Evolutionary conservation across 768 basidiomycete species (phyloP).

Genomic region (Russula ochroleuca): DNA sequence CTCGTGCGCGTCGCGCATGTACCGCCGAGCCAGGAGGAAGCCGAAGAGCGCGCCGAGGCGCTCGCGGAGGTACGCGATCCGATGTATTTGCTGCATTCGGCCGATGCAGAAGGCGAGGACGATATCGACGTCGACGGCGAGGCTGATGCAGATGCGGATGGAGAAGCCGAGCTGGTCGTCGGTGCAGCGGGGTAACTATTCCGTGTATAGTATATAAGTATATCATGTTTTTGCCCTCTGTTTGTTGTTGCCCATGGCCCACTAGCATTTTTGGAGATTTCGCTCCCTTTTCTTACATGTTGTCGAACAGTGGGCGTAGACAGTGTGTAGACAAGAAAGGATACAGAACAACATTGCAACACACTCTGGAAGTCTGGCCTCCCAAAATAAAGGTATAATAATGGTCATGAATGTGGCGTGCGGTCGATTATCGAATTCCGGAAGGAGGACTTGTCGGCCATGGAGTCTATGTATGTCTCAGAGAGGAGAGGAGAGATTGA

Average conservation of each 20-base stretch:
- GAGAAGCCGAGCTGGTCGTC: conserved; percentile 19
- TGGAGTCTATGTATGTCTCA: conserved; percentile 54
- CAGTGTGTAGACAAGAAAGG: conserved; percentile 21
- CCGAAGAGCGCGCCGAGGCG: conserved; percentile 72
- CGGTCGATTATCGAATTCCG: conserved; percentile 38
- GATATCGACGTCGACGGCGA: conserved; percentile 58
- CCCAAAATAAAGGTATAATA: neutral
- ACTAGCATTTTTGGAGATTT: conserved; percentile 1
- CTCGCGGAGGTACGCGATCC: conserved; percentile 76
- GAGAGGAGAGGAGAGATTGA: neutral
- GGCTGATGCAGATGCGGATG: conserved; percentile 15
- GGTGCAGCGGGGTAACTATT: neutral
- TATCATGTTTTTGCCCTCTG: neutral
- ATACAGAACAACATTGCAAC: conserved; percentile 14
- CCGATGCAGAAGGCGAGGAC: conserved; percentile 47
- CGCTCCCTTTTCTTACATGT: conserved; percentile 14
- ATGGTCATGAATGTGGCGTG: conserved; percentile 34
- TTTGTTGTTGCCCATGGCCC: neutral
- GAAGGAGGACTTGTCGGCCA: conserved; percentile 86
- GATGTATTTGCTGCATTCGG: conserved; percentile 45
- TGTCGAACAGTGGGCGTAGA: conserved; percentile 14
- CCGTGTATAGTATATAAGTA: neutral
- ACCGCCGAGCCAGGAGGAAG: conserved; percentile 67
- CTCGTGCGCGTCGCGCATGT: conserved; percentile 69
- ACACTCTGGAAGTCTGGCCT: neutral